phyloP scores from a whole-genome alignment of 1,284 basidiomycete genomes.

The Ustanciosporium gigantosporum region DNA sequence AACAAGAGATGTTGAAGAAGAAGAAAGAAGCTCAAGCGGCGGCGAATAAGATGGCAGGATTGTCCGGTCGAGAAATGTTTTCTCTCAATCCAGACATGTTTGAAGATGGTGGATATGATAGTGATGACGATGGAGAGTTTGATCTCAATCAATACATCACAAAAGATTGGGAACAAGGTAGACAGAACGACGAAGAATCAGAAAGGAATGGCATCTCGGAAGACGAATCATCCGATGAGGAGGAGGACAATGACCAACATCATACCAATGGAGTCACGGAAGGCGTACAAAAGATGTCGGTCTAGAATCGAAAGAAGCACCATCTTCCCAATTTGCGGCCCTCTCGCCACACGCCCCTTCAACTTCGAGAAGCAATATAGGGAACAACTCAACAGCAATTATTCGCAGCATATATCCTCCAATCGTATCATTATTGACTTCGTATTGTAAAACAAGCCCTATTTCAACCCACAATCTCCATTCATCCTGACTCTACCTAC shows the following conservation, averaged over 20 bases:
- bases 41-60: slow-evolving; percentile 87
- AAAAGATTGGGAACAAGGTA: slow-evolving; percentile 52
- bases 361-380: too few species aligned
- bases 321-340: too few species aligned
- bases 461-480: too few species aligned
- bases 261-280: background rate
- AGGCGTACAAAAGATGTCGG: too few species aligned
- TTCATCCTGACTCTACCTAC: too few species aligned
- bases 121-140: slow-evolving; percentile 60
- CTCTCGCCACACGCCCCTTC: too few species aligned
- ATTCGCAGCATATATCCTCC: too few species aligned
- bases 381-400: too few species aligned
- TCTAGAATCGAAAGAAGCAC: too few species aligned
- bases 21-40: slow-evolving; percentile 81
- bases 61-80: slow-evolving; percentile 94
- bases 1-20: slow-evolving; percentile 85
- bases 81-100: slow-evolving; percentile 94
- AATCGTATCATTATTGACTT: too few species aligned
- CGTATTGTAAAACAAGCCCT: too few species aligned
- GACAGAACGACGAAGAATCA: slow-evolving; percentile 41
- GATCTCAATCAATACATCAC: slow-evolving; percentile 53
- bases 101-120: slow-evolving; percentile 70
- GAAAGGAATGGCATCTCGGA: slow-evolving; percentile 8
- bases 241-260: background rate
- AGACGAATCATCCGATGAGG: slow-evolving; percentile 33